These are phyloP conservation scores for Leishmania gerbilli DNA, from an alignment of 208 protist genomes.

Conservation along the genomic window DNA sequence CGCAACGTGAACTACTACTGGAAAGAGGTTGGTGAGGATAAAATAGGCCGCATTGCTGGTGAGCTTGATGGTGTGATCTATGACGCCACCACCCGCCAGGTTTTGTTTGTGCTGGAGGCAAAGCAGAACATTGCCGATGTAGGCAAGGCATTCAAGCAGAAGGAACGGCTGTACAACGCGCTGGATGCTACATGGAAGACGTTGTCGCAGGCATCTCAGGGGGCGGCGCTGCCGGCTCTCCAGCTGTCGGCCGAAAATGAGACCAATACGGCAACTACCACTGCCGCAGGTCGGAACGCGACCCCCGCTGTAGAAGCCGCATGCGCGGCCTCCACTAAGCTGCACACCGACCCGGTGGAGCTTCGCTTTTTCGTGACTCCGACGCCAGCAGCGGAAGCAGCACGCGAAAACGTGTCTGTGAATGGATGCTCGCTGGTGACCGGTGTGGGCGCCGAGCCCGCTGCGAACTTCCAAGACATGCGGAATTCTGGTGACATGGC, in stretches of 20 bases:
- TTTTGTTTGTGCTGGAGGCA: slow-evolving; percentile 28
- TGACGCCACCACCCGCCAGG: slow-evolving; percentile 15
- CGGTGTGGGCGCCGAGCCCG: too few species aligned
- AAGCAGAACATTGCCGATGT: slow-evolving; percentile 31
- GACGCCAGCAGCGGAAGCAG: too few species aligned
- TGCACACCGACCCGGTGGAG: too few species aligned
- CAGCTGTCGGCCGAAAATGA: background rate
- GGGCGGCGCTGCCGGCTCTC: too few species aligned
- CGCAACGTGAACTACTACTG: slow-evolving; percentile 16
- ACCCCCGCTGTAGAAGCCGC: too few species aligned
- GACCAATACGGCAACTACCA: background rate
- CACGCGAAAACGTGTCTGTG: too few species aligned
- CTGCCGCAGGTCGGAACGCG: too few species aligned
- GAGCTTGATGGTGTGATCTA: slow-evolving; percentile 28
- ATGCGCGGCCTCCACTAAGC: too few species aligned
- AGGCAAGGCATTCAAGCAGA: slow-evolving; percentile 27
- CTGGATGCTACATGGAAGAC: slow-evolving; percentile 2
- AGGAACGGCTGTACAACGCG: slow-evolving; percentile 15
- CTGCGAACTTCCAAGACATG: too few species aligned
- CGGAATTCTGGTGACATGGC: too few species aligned
- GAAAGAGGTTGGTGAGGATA: background rate
- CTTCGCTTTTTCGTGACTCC: too few species aligned
- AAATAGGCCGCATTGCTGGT: background rate
- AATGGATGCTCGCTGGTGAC: too few species aligned
- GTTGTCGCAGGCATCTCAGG: background rate